Evolutionary conservation across 179 eudicot genomes (phyloP).

Genomic region (Vitellaria paradoxa): DNA sequence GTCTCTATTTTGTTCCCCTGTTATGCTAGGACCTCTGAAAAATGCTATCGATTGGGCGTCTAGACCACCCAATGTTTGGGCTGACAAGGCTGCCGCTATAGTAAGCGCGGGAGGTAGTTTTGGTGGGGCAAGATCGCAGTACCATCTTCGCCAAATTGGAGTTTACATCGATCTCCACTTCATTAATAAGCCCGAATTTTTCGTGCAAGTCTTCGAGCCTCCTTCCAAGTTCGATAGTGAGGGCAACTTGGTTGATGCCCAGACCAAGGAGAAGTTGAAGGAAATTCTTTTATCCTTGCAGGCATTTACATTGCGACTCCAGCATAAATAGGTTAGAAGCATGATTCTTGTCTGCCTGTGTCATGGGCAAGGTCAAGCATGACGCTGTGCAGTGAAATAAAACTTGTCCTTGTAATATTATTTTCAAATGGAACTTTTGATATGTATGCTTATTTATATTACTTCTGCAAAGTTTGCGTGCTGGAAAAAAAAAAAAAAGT

Average conservation of each 20-base stretch:
- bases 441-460: neutral
- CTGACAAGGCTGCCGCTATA: constrained; percentile 76
- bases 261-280: constrained; percentile 47
- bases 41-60: constrained; percentile 92
- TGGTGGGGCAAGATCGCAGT: constrained; percentile 82
- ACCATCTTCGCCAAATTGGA: constrained; percentile 86
- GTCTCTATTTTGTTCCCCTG: constrained; percentile 5
- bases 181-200: constrained; percentile 83
- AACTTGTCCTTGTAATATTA: neutral
- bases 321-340: neutral
- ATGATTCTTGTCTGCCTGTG: neutral
- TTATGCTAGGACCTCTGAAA: constrained; percentile 61
- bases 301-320: constrained; percentile 50
- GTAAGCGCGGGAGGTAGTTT: constrained; percentile 71
- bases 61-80: constrained; percentile 83
- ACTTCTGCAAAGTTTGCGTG: neutral
- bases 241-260: constrained; percentile 68
- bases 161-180: constrained; percentile 82
- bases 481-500: neutral
- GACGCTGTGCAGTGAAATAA: neutral
- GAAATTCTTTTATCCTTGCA: constrained; percentile 55
- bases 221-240: constrained; percentile 78
- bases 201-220: constrained; percentile 58
- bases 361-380: constrained; percentile 3
- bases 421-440: neutral